Percentiles rank a stretch among this genome's conserved stretches.
Evolutionary conservation across 2,329 filamentous ascomycete genomes (phyloP).

Genomic region (Talaromyces sp.): DNA sequence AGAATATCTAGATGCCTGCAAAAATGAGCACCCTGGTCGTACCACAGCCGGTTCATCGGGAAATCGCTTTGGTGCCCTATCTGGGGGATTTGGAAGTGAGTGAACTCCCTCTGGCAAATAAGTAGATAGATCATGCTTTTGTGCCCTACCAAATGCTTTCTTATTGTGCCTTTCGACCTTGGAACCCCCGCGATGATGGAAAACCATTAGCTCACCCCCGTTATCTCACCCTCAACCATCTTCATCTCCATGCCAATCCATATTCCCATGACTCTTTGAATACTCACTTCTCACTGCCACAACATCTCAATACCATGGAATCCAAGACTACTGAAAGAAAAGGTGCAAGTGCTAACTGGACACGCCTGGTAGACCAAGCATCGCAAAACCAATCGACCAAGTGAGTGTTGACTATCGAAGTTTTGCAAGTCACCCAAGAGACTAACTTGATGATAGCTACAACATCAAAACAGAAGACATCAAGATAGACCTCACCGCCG

Average conservation of each 20-base stretch:
- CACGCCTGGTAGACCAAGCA: slow-evolving; percentile 9
- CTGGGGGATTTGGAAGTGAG: slow-evolving; percentile 47
- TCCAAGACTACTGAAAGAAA: no score
- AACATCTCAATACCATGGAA: no score
- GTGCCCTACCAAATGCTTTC: no score
- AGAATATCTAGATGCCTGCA: slow-evolving; percentile 57
- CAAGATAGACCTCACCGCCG: slow-evolving; percentile 63
- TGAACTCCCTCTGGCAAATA: slow-evolving; percentile 8
- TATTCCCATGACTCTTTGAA: no score
- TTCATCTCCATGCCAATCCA: not conserved
- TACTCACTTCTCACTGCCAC: no score
- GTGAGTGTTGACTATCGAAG: slow-evolving; percentile 21
- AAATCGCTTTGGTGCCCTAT: slow-evolving; percentile 63
- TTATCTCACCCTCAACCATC: not conserved
- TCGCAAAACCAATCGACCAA: slow-evolving; percentile 22
- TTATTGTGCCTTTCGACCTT: not conserved
- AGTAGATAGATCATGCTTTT: no score
- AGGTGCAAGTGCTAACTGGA: not conserved
- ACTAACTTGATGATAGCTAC: slow-evolving; percentile 44
- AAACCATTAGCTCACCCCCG: no score
- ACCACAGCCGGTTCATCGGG: slow-evolving; percentile 40
- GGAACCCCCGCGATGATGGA: no score
- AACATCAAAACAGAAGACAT: slow-evolving; percentile 63
- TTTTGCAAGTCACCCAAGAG: no score
- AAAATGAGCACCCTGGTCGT: slow-evolving; percentile 59